A percentile compares a stretch with the other conserved stretches of the same genome.
Conservation (phyloP, 106 monocot genomes). For the Apostasia shenzhenica region DNA sequence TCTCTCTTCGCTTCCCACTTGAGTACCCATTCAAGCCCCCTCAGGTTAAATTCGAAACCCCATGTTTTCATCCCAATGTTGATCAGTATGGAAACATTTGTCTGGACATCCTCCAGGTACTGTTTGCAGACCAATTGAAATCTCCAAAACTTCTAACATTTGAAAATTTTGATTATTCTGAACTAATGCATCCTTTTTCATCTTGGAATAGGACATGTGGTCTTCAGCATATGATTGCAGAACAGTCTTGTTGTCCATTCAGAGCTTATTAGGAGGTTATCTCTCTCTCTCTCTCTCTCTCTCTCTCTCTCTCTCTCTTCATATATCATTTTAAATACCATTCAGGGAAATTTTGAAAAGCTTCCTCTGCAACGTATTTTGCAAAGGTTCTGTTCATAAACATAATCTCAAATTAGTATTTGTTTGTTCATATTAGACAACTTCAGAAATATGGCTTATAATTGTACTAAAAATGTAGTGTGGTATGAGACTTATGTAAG, state of each 20-base stretch:
- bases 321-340: too few relatives aligned
- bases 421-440: too few relatives aligned
- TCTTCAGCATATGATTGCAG: conserved; percentile 79
- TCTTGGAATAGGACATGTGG: conserved; percentile 63
- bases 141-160: not conserved
- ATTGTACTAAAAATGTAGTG: too few relatives aligned
- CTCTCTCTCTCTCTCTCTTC: too few relatives aligned
- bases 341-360: too few relatives aligned
- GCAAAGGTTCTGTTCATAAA: too few relatives aligned
- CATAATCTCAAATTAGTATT: too few relatives aligned
- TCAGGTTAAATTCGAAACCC: conserved; percentile 71
- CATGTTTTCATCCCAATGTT: conserved; percentile 80
- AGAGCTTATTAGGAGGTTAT: conserved; percentile 79
- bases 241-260: conserved; percentile 63
- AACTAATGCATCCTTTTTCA: not conserved
- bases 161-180: not conserved
- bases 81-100: conserved; percentile 75
- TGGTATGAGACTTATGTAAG: too few relatives aligned
- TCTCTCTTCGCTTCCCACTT: conserved; percentile 57
- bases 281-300: not conserved
- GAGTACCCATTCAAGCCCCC: conserved; percentile 86
- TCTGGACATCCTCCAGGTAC: conserved; percentile 76
- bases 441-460: too few relatives aligned
- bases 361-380: too few relatives aligned
- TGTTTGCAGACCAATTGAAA: not conserved